Percentiles rank a stretch among this genome's conserved stretches.
These are phyloP conservation scores for Penicillium occitanis DNA, from an alignment of 2,329 filamentous ascomycete genomes.

Conservation along the genomic window DNA sequence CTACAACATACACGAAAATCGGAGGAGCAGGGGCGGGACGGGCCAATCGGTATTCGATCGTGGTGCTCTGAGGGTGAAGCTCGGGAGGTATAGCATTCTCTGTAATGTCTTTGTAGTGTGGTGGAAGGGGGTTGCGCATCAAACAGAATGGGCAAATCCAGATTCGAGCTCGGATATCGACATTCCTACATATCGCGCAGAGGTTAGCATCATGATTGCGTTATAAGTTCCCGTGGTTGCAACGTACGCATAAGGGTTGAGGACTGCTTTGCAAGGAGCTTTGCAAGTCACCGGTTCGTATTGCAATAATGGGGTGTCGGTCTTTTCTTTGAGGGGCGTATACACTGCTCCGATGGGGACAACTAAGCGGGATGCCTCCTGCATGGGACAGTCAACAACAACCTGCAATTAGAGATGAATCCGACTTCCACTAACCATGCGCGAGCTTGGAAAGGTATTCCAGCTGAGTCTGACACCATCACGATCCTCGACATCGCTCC, in stretches of 20 bases:
- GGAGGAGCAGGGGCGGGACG: conserved; percentile 64
- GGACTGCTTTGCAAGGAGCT: conserved; percentile 86
- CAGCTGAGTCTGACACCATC: conserved; percentile 96
- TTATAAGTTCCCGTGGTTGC: not conserved
- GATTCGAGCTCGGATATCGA: conserved; percentile 64
- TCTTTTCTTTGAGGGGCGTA: conserved; percentile 92
- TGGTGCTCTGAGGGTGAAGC: conserved; percentile 64
- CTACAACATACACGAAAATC: conserved; percentile 67
- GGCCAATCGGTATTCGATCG: conserved; percentile 65
- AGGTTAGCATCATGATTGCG: conserved; percentile 28
- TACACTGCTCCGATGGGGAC: conserved; percentile 96
- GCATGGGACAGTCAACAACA: conserved; percentile 24
- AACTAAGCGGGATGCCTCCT: conserved; percentile 92
- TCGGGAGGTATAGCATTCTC: conserved; percentile 65
- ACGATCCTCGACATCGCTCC: conserved; percentile 93
- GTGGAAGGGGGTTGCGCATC: conserved; percentile 63
- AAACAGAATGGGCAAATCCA: conserved; percentile 71
- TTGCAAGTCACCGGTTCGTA: conserved; percentile 98
- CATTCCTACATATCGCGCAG: conserved; percentile 48
- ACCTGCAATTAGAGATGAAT: conserved; percentile 22
- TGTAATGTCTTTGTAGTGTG: conserved; percentile 69
- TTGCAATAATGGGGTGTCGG: conserved; percentile 78
- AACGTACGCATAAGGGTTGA: conserved; percentile 92
- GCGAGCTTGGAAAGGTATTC: conserved; percentile 98
- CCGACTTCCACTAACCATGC: conserved; percentile 67